These are phyloP conservation scores for Strobilomyces dryophilus DNA, from an alignment of 768 basidiomycete species.

Conservation along the genomic window DNA sequence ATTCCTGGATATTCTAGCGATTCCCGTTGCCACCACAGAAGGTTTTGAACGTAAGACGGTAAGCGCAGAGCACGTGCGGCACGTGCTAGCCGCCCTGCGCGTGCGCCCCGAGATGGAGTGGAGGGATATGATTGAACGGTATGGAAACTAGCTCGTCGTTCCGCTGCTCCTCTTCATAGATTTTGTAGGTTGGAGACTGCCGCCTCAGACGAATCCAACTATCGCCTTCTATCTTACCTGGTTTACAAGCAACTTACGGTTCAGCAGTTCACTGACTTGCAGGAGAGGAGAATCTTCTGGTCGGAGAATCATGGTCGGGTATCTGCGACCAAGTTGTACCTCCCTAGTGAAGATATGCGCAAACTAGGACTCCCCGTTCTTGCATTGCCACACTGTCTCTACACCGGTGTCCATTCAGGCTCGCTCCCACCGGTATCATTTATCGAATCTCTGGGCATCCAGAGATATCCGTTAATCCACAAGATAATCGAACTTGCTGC, in stretches of 20 bases:
- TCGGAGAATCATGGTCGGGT: slow-evolving; percentile 1
- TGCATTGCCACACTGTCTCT: slow-evolving; percentile 21
- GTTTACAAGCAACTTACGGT: slow-evolving; percentile 43
- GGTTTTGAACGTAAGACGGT: background rate
- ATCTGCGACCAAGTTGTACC: slow-evolving; percentile 58
- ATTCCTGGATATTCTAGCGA: slow-evolving; percentile 1
- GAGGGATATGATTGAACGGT: slow-evolving; percentile 8
- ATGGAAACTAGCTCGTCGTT: slow-evolving; percentile 42
- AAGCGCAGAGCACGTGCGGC: background rate
- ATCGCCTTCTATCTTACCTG: slow-evolving; percentile 43
- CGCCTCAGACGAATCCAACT: slow-evolving; percentile 13
- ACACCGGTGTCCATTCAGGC: background rate
- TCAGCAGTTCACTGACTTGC: background rate
- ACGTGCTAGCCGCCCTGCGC: background rate
- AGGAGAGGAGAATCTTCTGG: slow-evolving; percentile 3
- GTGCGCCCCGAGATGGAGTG: slow-evolving; percentile 36
- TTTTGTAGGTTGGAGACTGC: slow-evolving; percentile 5
- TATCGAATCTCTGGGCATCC: slow-evolving; percentile 4
- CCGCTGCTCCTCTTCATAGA: slow-evolving; percentile 6
- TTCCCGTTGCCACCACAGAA: background rate
- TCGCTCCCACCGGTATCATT: background rate
- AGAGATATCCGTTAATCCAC: background rate
- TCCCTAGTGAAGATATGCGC: slow-evolving; percentile 66
- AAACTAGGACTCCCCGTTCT: slow-evolving; percentile 75
- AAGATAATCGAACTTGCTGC: slow-evolving; percentile 8